Evolutionary conservation across 352 stramenopile genomes (phyloP).

Genomic region (Nothophytophthora sp.): DNA sequence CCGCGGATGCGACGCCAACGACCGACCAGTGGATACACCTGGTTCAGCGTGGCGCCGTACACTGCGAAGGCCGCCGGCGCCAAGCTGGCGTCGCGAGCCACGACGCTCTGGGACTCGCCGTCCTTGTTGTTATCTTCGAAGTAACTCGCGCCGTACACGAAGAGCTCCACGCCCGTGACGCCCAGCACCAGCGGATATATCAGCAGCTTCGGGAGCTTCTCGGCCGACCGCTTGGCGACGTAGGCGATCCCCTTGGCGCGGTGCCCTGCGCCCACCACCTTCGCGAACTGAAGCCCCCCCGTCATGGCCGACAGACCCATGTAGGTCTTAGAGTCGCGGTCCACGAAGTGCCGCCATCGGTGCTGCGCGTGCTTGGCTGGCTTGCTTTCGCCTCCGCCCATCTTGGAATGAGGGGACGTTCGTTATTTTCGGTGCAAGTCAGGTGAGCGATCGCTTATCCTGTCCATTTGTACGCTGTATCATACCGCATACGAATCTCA

Average conservation of each 20-base stretch:
- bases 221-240: conserved; percentile 21
- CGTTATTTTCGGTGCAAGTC: not conserved
- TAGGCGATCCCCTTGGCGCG: conserved; percentile 25
- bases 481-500: no score
- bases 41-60: conserved; percentile 28
- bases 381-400: conserved; percentile 5
- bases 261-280: conserved; percentile 17
- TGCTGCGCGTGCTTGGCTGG: conserved; percentile 15
- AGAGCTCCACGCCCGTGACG: conserved; percentile 22
- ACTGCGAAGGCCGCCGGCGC: conserved; percentile 24
- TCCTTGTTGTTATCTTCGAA: conserved; percentile 16
- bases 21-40: conserved; percentile 25
- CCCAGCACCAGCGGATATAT: conserved; percentile 29
- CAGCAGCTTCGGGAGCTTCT: conserved; percentile 26
- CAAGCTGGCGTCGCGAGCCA: conserved; percentile 22
- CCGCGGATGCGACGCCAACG: conserved; percentile 21
- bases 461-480: no score
- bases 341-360: conserved; percentile 28
- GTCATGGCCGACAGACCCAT: conserved; percentile 26
- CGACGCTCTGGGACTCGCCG: conserved; percentile 7
- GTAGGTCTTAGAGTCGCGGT: conserved; percentile 29
- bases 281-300: conserved; percentile 22
- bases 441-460: no score
- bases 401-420: not conserved
- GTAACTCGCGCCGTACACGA: conserved; percentile 28